Conservation (phyloP, 768 basidiomycete genomes). For the Tylopilus felleus region DNA sequence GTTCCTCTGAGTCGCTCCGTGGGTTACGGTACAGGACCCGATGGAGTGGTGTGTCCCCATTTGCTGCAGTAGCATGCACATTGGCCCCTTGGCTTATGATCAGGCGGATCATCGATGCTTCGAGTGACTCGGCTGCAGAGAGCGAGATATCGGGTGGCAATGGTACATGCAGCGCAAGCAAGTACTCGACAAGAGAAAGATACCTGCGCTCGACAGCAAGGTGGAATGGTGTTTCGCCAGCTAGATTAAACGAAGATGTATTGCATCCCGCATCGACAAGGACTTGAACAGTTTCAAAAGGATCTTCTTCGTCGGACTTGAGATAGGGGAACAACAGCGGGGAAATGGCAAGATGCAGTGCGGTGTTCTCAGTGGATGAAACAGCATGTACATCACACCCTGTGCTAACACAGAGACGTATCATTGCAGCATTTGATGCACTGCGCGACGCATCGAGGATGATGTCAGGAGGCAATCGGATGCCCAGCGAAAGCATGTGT, state of each 20-base stretch:
- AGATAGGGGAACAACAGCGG: background rate
- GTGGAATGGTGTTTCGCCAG: background rate
- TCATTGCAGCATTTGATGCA: background rate
- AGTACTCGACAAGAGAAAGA: background rate
- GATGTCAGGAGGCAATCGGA: slow-evolving; percentile 1
- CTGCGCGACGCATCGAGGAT: background rate
- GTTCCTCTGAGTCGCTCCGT: too few species aligned
- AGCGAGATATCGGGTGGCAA: background rate
- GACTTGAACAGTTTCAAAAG: background rate
- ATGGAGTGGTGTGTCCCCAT: too few species aligned
- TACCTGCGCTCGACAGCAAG: background rate
- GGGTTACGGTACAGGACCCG: too few species aligned
- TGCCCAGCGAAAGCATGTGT: background rate
- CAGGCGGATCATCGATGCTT: background rate
- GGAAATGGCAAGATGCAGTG: background rate
- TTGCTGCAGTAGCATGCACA: background rate
- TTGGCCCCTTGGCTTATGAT: background rate
- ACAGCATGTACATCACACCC: background rate
- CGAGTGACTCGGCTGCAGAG: background rate
- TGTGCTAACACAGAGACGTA: background rate
- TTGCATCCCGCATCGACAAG: slow-evolving; percentile 11
- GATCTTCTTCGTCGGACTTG: background rate
- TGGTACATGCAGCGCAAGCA: background rate
- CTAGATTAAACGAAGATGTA: background rate
- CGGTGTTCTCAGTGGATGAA: background rate